These are phyloP conservation scores for Flagelloscypha sp. DNA, from an alignment of 768 basidiomycete genomes.

Conservation along the genomic window DNA sequence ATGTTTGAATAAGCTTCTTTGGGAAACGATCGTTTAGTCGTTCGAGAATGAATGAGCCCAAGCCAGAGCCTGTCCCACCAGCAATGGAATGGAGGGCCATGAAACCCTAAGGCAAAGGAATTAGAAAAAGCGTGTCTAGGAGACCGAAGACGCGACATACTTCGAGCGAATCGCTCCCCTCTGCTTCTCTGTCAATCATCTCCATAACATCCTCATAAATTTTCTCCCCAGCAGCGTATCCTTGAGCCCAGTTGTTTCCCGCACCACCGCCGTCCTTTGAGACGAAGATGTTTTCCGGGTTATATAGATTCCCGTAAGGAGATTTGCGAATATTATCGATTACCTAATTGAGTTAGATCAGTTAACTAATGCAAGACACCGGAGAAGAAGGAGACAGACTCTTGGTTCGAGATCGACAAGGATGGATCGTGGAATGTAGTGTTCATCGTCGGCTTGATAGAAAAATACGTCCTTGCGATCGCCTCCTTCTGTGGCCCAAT, in stretches of 20 bases:
- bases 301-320: slow-evolving; percentile 85
- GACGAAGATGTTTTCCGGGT: slow-evolving; percentile 95
- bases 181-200: slow-evolving; percentile 97
- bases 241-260: slow-evolving; percentile 98
- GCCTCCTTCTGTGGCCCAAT: slow-evolving; percentile 92
- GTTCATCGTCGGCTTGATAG: slow-evolving; percentile 99
- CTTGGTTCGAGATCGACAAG: slow-evolving; percentile 94
- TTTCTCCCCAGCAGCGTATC: slow-evolving; percentile 82
- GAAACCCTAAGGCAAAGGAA: slow-evolving; percentile 63
- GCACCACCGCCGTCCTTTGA: slow-evolving; percentile 98
- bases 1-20: slow-evolving; percentile 98
- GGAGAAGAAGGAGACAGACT: too few species aligned
- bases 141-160: slow-evolving; percentile 30
- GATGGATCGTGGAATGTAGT: slow-evolving; percentile 96
- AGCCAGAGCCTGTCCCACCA: slow-evolving; percentile 95
- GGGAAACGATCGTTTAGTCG: slow-evolving; percentile 96
- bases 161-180: slow-evolving; percentile 95
- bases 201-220: slow-evolving; percentile 97
- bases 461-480: slow-evolving; percentile 99
- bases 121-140: not conserved
- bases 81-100: slow-evolving; percentile 99
- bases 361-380: too few species aligned
- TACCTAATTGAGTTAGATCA: slow-evolving; percentile 47
- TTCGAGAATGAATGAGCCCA: slow-evolving; percentile 97
- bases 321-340: slow-evolving; percentile 91